Evolutionary conservation across 176 grass and related monocot genomes (phyloP), one percentile per base, ranked within the genome.

Genomic region (Carex myosuroides): DNA sequence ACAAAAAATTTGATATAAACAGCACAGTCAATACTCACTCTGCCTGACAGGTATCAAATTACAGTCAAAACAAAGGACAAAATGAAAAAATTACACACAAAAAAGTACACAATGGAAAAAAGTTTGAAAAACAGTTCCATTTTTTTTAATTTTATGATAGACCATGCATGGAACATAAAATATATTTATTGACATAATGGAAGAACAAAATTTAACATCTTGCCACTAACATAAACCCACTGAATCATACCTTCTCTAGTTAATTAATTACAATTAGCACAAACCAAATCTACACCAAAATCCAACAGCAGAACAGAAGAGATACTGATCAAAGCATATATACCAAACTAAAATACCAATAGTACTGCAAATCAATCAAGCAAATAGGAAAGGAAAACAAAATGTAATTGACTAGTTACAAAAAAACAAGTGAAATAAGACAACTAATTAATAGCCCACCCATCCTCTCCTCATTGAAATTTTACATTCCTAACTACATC

Each of bases 401-500:
- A 12, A 71, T 72, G 10, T 24, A 77, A 55, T 29, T 16, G 2
- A 13, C 46, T 77, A 32, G 24, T 30, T 77, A 77, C 50, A 56
- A 54, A 77, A 54, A 30, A 56, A 77, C 48, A 77, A 77, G 35
- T 70, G 67, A 44, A 62, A 70, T 37, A 70, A 24, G 14, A 18
- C 14, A 54, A 39, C 29, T 70, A 35, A 70, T n/a, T 50, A 70
- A 42, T 37, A 35, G 54, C 44, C 63, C 42, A 73, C 4, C 42
- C 70, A 46, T 53, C 81, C 59, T 79, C 58, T 67, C 56, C 35
- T 60, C 59, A 29, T 3, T 46, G 58, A 39, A 81, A 63, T 63
- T 64, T 81, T 81, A 81, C 79, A 81, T 61, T 17, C 48, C 32
- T 81, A 64, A 44, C 14, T 81, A 81, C 79, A 64, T 11, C 58